Percentiles rank a stretch among this genome's conserved stretches.
Evolutionary conservation across 257 asterid species (phyloP).

Genomic region (Jaltomata sinuosa): DNA sequence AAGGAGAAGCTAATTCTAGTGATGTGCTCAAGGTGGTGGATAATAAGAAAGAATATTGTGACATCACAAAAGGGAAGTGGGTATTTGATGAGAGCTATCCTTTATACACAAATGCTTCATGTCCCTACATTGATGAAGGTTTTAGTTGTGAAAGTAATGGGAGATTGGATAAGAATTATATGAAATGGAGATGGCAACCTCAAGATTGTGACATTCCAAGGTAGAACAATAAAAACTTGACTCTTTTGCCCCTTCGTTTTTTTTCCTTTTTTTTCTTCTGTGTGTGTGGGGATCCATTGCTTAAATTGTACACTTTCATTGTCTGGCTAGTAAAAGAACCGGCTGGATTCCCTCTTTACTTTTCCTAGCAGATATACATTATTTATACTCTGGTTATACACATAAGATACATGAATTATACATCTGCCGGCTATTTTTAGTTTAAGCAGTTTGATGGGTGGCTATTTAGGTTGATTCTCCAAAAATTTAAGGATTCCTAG

Average conservation of each 20-base stretch:
- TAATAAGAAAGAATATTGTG: slow-evolving; percentile 29
- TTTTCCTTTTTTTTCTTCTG: background rate
- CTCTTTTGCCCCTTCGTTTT: background rate
- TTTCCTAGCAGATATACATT: too few relatives aligned
- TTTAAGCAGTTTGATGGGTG: too few relatives aligned
- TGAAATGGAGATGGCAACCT: slow-evolving; percentile 98
- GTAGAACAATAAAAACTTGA: slow-evolving; percentile 19
- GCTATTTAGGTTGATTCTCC: too few relatives aligned
- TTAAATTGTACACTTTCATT: background rate
- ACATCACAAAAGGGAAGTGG: slow-evolving; percentile 72
- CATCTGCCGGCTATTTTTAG: too few relatives aligned
- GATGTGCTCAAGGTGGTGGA: slow-evolving; percentile 11
- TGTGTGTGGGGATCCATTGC: background rate
- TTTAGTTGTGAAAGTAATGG: slow-evolving; percentile 77
- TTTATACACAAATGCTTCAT: slow-evolving; percentile 49
- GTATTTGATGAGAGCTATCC: slow-evolving; percentile 70
- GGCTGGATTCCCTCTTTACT: too few relatives aligned
- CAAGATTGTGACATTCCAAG: slow-evolving; percentile 75
- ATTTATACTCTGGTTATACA: too few relatives aligned
- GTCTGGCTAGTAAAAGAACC: background rate
- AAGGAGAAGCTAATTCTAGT: background rate
- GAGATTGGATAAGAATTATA: slow-evolving; percentile 53
- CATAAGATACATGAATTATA: too few relatives aligned
- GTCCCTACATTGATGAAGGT: slow-evolving; percentile 92
- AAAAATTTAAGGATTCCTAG: background rate